Evolutionary conservation across 768 basidiomycete genomes (phyloP), one percentile per base, ranked within the genome.

Genomic region (Mrakia hoshinonis): DNA sequence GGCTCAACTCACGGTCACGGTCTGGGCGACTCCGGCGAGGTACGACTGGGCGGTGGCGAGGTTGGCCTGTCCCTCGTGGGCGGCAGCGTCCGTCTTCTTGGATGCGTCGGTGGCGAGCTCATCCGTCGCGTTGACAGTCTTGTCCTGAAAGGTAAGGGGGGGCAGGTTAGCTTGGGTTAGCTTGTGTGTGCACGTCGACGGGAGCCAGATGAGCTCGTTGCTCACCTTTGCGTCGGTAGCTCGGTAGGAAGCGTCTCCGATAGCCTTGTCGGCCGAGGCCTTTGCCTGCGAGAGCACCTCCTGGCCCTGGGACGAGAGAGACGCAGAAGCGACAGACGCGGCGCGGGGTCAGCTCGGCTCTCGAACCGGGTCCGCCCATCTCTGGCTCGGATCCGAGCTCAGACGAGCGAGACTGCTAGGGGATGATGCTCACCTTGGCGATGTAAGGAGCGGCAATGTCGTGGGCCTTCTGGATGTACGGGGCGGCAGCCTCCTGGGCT

Each of bases 391-490:
- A n/a, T n/a, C n/a, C 7, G 9, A 51, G n/a, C 49, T 18, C 49
- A 18, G 49, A 11, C 9, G 6, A 9, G 6, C 20, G 49, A 51
- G 6, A 51, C 7, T n/a, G n/a, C n/a, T n/a, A n/a, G n/a, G n/a
- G n/a, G 22, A 51, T n/a, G 49, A 51, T 51, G 49, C 49, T 51
- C 49, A 39, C 67, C 67, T 68, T 60, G 15, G 54, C 67, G 29
- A 68, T n/a, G 43, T 60, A 61, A 18, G 67, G 67, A 18, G 67
- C 67, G 22, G 67, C 67, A 48, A 49, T 2, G 54, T 68, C 67
- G 54, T 68, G 67, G 18, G 67, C 67, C 55, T 39, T 46, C 51
- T 68, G 54, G 67, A 68, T 9, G 55, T 68, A 68, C 15, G 67
- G 67, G 1, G 67, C 54, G 22, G 67, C 67, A 11, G n/a, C 36